These are phyloP conservation scores for Vitis rotundifolia DNA, from an alignment of 164 flowering plant genomes.

Conservation along the genomic window DNA sequence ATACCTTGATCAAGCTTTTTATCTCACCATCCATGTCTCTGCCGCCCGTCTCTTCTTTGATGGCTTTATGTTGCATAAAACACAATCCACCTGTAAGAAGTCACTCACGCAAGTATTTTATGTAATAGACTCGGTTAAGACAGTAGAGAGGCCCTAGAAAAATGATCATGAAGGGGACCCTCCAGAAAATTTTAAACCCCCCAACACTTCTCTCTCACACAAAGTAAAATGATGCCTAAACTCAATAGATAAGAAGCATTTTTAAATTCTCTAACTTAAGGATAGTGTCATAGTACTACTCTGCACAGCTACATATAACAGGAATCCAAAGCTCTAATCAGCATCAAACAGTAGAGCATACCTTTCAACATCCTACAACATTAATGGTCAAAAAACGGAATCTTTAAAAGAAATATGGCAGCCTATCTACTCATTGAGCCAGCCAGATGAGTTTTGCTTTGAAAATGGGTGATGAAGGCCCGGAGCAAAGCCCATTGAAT, in stretches of 20 bases:
- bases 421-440: slow-evolving; percentile 44
- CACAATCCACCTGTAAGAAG: too few species aligned
- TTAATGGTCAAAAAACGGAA: background rate
- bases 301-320: background rate
- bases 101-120: too few species aligned
- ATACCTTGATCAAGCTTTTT: slow-evolving; percentile 29
- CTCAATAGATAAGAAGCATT: too few species aligned
- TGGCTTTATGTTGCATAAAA: too few species aligned
- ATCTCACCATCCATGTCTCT: slow-evolving; percentile 22
- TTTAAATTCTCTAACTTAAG: too few species aligned
- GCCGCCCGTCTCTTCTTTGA: background rate
- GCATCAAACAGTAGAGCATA: background rate
- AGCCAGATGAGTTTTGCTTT: slow-evolving; percentile 42
- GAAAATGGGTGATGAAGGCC: slow-evolving; percentile 40
- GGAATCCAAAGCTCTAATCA: background rate
- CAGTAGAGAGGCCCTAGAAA: too few species aligned
- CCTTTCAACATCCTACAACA: background rate
- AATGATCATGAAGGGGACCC: too few species aligned
- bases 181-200: too few species aligned
- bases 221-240: too few species aligned
- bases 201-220: too few species aligned
- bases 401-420: background rate
- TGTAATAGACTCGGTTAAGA: too few species aligned
- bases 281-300: background rate
- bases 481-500: slow-evolving; percentile 39